phyloP scores from a whole-genome alignment of 2,329 filamentous ascomycete genomes.

The Trichoderma sp. region DNA sequence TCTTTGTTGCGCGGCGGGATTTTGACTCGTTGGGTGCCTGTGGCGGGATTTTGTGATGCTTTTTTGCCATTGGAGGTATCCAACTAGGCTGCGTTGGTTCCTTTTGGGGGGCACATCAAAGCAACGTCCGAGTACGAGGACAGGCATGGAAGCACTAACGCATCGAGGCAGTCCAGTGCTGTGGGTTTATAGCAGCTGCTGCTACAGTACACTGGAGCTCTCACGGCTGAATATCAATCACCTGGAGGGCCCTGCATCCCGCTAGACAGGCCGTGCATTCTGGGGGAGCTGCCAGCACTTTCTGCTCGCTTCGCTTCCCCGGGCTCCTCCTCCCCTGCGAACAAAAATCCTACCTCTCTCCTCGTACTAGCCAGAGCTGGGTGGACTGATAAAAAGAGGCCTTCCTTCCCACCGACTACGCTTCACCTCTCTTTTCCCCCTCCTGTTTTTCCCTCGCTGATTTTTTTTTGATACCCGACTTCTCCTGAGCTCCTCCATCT shows the following conservation, averaged over 20 bases:
- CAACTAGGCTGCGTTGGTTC: not conserved
- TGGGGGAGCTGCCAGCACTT: not conserved
- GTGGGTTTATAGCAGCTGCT: not conserved
- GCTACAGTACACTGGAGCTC: not conserved
- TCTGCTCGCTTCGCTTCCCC: not conserved
- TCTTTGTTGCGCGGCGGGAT: not conserved
- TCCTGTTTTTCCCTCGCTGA: not conserved
- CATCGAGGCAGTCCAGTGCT: not conserved
- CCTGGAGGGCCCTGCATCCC: not conserved
- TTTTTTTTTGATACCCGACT: not conserved
- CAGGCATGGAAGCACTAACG: not conserved
- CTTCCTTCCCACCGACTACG: not conserved
- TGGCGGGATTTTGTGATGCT: not conserved
- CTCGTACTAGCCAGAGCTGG: not conserved
- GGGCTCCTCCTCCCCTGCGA: not conserved
- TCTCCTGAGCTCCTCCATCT: not conserved
- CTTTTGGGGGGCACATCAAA: not conserved
- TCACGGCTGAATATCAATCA: not conserved
- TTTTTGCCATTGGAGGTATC: not conserved
- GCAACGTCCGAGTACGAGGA: not conserved
- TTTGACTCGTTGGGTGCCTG: not conserved
- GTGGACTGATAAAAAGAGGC: slow-evolving; percentile 18
- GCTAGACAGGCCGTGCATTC: not conserved
- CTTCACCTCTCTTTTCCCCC: not conserved
- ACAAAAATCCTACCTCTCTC: too few relatives aligned